These are phyloP conservation scores for Lasiodiplodia gonubiensis DNA, from an alignment of 2,329 filamentous ascomycete species.

Conservation along the genomic window DNA sequence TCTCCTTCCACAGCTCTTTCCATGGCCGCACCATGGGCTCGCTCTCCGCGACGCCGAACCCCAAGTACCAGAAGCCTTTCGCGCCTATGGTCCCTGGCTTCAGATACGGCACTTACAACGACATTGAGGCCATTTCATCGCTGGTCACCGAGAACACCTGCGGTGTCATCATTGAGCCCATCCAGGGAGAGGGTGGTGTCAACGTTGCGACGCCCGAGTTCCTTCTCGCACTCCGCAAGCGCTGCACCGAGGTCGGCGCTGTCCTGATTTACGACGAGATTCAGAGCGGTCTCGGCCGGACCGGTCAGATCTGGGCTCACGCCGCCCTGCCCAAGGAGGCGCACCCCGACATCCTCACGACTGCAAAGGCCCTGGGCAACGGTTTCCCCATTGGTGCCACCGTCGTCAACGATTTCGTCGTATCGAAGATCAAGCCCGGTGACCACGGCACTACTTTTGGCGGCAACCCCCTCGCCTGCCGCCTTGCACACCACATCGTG, in stretches of 20 bases:
- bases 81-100: slow-evolving; percentile 95
- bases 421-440: slow-evolving; percentile 71
- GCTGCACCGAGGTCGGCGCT: slow-evolving; percentile 85
- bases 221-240: slow-evolving; percentile 77
- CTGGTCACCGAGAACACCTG: slow-evolving; percentile 86
- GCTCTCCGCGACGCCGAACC: slow-evolving; percentile 94
- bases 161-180: slow-evolving; percentile 94
- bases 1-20: slow-evolving; percentile 91
- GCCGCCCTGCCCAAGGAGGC: slow-evolving; percentile 73
- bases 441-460: slow-evolving; percentile 96
- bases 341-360: slow-evolving; percentile 92
- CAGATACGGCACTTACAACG: slow-evolving; percentile 83
- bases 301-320: slow-evolving; percentile 91
- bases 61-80: slow-evolving; percentile 96
- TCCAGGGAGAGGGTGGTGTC: slow-evolving; percentile 95
- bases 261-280: slow-evolving; percentile 96
- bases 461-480: slow-evolving; percentile 84
- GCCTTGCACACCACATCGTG: slow-evolving; percentile 86
- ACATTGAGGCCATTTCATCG: slow-evolving; percentile 71
- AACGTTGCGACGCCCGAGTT: slow-evolving; percentile 84
- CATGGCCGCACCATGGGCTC: slow-evolving; percentile 96
- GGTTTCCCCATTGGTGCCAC: slow-evolving; percentile 94
- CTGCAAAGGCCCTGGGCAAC: slow-evolving; percentile 94
- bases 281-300: slow-evolving; percentile 88
- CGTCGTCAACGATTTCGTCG: slow-evolving; percentile 69